phyloP scores from a whole-genome alignment of 2,329 filamentous ascomycete species.

The Clonostachys solani region DNA sequence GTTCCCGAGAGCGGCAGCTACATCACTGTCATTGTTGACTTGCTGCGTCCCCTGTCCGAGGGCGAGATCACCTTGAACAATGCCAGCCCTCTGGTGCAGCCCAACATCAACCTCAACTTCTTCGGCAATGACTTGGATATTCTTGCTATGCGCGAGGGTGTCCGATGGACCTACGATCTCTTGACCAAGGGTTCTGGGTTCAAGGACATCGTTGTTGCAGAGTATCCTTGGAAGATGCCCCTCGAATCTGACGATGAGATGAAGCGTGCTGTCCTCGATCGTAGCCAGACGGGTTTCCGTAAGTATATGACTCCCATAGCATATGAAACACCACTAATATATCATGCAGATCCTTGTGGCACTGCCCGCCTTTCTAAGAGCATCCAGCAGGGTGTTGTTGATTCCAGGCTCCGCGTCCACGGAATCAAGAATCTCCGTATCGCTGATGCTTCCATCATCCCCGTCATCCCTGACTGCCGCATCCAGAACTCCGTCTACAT shows the following conservation, averaged over 20 bases:
- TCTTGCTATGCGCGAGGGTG: conserved; percentile 52
- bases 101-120: conserved; percentile 58
- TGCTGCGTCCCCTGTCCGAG: conserved; percentile 32
- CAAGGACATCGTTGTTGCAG: conserved; percentile 43
- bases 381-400: conserved; percentile 22
- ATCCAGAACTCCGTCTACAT: conserved; percentile 59
- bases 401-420: conserved; percentile 22
- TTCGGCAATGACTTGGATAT: conserved; percentile 50
- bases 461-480: conserved; percentile 44
- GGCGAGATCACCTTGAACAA: conserved; percentile 51
- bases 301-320: too few species aligned
- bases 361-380: conserved; percentile 1
- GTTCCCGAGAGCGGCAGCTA: conserved; percentile 36
- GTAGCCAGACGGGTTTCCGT: conserved; percentile 55
- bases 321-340: too few species aligned
- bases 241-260: conserved; percentile 49
- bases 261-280: conserved; percentile 50
- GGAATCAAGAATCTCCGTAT: conserved; percentile 24
- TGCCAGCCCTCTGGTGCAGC: conserved; percentile 50
- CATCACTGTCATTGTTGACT: conserved; percentile 50
- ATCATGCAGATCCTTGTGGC: too few species aligned
- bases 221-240: conserved; percentile 60
- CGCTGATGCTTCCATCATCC: conserved; percentile 26
- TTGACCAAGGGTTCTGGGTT: conserved; percentile 52
- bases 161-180: conserved; percentile 53